Conservation (phyloP, 2,329 filamentous ascomycete species). For the Hypoxylon sp. region DNA sequence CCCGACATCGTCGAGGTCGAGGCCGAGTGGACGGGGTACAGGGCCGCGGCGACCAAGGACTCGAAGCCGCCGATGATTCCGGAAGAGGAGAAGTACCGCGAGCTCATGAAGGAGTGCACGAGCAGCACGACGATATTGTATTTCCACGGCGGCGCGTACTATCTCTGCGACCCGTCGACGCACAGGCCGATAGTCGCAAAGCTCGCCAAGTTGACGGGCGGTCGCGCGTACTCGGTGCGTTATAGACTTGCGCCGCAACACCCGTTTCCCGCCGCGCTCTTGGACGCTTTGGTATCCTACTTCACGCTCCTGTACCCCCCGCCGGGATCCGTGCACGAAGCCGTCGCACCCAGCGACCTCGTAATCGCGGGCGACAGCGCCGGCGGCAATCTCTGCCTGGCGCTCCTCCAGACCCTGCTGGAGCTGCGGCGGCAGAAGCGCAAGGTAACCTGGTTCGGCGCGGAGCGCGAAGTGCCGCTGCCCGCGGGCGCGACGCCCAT, state of each 20-base stretch:
- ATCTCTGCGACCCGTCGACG: slow-evolving; percentile 75
- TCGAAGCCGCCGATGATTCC: slow-evolving; percentile 66
- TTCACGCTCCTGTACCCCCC: slow-evolving; percentile 79
- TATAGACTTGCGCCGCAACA: slow-evolving; percentile 81
- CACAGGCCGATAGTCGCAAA: slow-evolving; percentile 70
- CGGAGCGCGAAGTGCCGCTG: slow-evolving; percentile 68
- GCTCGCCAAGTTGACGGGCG: slow-evolving; percentile 74
- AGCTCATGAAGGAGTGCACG: slow-evolving; percentile 75
- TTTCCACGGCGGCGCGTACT: slow-evolving; percentile 82
- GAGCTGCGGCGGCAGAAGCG: slow-evolving; percentile 64
- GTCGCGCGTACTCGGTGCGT: slow-evolving; percentile 76
- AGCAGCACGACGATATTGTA: slow-evolving; percentile 75
- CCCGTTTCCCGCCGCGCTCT: slow-evolving; percentile 78
- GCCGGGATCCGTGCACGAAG: slow-evolving; percentile 71
- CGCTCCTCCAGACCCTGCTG: slow-evolving; percentile 75
- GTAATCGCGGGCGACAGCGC: slow-evolving; percentile 80
- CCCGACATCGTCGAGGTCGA: slow-evolving; percentile 70
- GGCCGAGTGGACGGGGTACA: slow-evolving; percentile 81
- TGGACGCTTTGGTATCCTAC: slow-evolving; percentile 80
- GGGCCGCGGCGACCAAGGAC: slow-evolving; percentile 63
- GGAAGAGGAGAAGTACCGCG: slow-evolving; percentile 73
- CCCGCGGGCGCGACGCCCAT: slow-evolving; percentile 73
- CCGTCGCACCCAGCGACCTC: slow-evolving; percentile 73
- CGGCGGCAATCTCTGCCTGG: slow-evolving; percentile 76
- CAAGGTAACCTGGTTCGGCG: slow-evolving; percentile 70